phyloP scores from a whole-genome alignment of 1,284 basidiomycete genomes.

The Bondarzewia mesenterica region DNA sequence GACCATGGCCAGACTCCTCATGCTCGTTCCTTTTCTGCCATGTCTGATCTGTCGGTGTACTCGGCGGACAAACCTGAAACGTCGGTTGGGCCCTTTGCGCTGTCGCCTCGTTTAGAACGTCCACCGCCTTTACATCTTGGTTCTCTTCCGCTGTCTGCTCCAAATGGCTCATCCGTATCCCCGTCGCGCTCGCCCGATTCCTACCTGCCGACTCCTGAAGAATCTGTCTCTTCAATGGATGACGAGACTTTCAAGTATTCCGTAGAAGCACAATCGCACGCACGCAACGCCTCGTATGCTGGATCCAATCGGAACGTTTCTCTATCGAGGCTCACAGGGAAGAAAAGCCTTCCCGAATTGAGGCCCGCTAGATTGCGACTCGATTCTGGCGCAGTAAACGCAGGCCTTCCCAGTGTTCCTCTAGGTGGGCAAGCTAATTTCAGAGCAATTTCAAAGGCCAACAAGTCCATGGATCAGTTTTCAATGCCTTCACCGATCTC shows the following conservation, averaged over 20 bases:
- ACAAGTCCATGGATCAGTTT: slow-evolving; percentile 28
- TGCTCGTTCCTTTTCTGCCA: slow-evolving; percentile 43
- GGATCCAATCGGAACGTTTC: slow-evolving; percentile 26
- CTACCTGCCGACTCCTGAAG: slow-evolving; percentile 52
- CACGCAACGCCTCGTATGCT: slow-evolving; percentile 52
- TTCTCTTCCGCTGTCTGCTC: slow-evolving; percentile 32
- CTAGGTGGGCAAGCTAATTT: slow-evolving; percentile 7
- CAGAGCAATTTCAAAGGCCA: slow-evolving; percentile 10
- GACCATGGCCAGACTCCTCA: slow-evolving; percentile 10
- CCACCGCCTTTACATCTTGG: slow-evolving; percentile 46
- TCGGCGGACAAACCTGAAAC: slow-evolving; percentile 18
- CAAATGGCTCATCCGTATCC: slow-evolving; percentile 24
- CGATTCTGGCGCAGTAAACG: slow-evolving; percentile 6
- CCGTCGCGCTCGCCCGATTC: slow-evolving; percentile 49
- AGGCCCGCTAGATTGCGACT: slow-evolving; percentile 46
- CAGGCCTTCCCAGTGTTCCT: neutral
- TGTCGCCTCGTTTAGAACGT: slow-evolving; percentile 23
- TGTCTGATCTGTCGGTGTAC: slow-evolving; percentile 48
- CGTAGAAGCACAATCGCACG: slow-evolving; percentile 27
- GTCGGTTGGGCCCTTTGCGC: slow-evolving; percentile 8
- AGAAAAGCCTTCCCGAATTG: slow-evolving; percentile 87
- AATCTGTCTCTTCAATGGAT: slow-evolving; percentile 31
- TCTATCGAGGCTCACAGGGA: slow-evolving; percentile 40
- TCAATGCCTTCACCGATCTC: slow-evolving; percentile 34
- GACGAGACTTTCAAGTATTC: slow-evolving; percentile 17